Conservation (phyloP, 2,329 filamentous ascomycete species). For the Penicillium sp. region DNA sequence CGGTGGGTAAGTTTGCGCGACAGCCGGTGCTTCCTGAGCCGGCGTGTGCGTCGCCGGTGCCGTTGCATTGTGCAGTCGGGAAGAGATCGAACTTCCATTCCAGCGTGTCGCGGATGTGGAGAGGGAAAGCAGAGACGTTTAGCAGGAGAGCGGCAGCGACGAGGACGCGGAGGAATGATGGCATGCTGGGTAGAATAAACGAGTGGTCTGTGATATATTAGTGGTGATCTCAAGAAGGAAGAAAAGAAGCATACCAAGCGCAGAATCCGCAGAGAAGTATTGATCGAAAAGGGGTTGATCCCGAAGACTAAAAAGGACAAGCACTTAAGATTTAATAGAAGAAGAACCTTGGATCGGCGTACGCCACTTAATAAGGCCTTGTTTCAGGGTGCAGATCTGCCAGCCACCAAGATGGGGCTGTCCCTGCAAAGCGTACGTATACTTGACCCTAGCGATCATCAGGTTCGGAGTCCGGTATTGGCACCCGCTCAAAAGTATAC, state of each 20-base stretch:
- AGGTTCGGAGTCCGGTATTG: neutral
- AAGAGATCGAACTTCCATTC: conserved; percentile 24
- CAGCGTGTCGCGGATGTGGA: conserved; percentile 11
- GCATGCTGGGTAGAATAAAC: neutral
- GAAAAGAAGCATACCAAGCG: neutral
- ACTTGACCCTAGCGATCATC: neutral
- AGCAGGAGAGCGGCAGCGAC: conserved; percentile 3
- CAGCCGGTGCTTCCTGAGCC: conserved; percentile 23
- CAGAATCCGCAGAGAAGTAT: too few relatives aligned
- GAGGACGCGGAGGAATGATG: neutral
- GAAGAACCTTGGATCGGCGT: neutral
- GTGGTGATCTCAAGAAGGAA: neutral
- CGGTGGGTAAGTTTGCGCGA: conserved; percentile 18
- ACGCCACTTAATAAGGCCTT: neutral
- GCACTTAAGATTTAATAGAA: neutral
- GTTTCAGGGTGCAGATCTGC: neutral
- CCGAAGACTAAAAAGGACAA: neutral
- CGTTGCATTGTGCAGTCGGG: conserved; percentile 16
- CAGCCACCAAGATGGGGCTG: neutral
- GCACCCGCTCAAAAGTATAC: neutral
- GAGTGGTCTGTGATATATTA: neutral
- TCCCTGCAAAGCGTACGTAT: neutral
- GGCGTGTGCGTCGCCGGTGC: conserved; percentile 13
- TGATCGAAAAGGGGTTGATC: neutral
- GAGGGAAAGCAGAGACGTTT: conserved; percentile 16